These are phyloP conservation scores for Alternaria rosae DNA, from an alignment of 2,329 filamentous ascomycete genomes.

Conservation along the genomic window DNA sequence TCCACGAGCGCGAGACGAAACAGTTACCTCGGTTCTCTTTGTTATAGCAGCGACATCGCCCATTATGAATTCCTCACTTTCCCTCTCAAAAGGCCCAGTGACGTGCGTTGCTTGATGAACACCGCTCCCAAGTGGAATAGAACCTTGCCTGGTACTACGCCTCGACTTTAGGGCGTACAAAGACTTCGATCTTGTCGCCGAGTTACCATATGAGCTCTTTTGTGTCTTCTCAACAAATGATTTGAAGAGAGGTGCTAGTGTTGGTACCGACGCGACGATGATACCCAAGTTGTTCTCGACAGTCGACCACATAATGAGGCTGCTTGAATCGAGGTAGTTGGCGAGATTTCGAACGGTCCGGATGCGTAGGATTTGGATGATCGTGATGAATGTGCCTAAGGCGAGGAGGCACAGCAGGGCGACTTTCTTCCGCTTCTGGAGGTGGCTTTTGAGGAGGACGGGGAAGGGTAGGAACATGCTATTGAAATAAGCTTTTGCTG, in stretches of 20 bases:
- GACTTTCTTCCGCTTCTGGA: slow-evolving; percentile 23
- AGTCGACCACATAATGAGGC: slow-evolving; percentile 26
- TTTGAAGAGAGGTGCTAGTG: slow-evolving; percentile 21
- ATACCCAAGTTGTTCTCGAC: slow-evolving; percentile 27
- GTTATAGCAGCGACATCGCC: slow-evolving; percentile 8
- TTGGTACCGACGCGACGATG: slow-evolving; percentile 22
- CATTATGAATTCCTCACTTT: slow-evolving; percentile 19
- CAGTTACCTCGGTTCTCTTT: slow-evolving; percentile 13
- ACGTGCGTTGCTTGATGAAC: background rate
- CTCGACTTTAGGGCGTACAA: slow-evolving; percentile 13
- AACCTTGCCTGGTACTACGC: slow-evolving; percentile 3
- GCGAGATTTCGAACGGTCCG: slow-evolving; percentile 17
- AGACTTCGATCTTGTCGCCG: slow-evolving; percentile 8
- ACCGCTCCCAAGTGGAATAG: slow-evolving; percentile 9
- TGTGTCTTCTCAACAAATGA: slow-evolving; percentile 26
- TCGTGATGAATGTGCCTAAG: slow-evolving; percentile 22
- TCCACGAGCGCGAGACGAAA: background rate
- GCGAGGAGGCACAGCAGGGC: slow-evolving; percentile 19
- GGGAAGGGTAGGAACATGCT: slow-evolving; percentile 26
- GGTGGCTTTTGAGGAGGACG: slow-evolving; percentile 15
- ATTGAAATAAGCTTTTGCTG: background rate
- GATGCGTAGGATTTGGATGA: slow-evolving; percentile 24
- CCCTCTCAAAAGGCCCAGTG: background rate
- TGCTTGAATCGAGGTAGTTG: slow-evolving; percentile 24
- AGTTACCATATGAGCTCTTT: slow-evolving; percentile 12